Percentiles rank a stretch among this genome's conserved stretches.
phyloP scores from a whole-genome alignment of 768 basidiomycete genomes.

The Mycena leptocephala region DNA sequence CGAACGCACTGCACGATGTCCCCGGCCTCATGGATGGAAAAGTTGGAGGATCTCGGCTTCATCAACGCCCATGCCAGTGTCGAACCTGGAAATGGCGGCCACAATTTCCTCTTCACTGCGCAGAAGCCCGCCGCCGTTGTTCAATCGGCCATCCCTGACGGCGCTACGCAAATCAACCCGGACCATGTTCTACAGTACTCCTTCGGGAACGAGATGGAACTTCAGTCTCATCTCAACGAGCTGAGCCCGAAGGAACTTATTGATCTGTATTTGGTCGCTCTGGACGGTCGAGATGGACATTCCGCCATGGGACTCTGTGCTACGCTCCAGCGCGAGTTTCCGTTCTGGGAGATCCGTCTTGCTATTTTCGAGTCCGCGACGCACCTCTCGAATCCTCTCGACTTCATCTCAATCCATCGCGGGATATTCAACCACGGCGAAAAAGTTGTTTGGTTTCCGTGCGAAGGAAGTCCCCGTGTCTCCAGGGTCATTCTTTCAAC shows the following conservation, averaged over 20 bases:
- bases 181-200: background rate
- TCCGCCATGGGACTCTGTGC: background rate
- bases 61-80: too few relatives aligned
- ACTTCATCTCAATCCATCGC: background rate
- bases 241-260: background rate
- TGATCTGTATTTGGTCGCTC: background rate
- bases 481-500: background rate
- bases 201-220: background rate
- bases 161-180: background rate
- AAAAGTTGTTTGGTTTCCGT: background rate
- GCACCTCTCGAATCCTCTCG: background rate
- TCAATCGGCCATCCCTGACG: too few relatives aligned
- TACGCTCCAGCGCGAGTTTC: background rate
- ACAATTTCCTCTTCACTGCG: background rate
- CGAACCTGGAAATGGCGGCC: too few relatives aligned
- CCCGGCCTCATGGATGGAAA: background rate
- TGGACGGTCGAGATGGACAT: constrained; percentile 5
- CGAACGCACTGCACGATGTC: constrained; percentile 15
- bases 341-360: background rate
- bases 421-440: background rate
- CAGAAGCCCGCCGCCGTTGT: too few relatives aligned
- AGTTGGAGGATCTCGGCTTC: background rate
- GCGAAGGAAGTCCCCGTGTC: background rate
- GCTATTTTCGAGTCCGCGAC: background rate
- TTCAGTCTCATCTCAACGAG: background rate